phyloP scores from a whole-genome alignment of 192 early-diverging fungal species.

The Backusella macrospora region DNA sequence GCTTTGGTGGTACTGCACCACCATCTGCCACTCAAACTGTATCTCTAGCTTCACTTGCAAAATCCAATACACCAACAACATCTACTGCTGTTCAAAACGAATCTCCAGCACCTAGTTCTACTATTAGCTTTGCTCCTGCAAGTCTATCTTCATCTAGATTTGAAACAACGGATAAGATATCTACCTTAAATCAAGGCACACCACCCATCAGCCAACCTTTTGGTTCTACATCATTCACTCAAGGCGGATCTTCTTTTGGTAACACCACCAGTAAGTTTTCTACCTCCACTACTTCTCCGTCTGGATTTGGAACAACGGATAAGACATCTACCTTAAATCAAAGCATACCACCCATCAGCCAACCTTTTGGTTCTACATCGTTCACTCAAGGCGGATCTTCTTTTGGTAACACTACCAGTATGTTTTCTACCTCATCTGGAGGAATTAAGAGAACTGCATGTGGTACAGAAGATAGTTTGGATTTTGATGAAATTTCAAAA shows the following conservation, averaged over 20 bases:
- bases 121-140: too few species aligned
- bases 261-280: neutral
- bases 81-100: neutral
- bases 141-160: neutral
- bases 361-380: neutral
- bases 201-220: neutral
- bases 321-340: neutral
- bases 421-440: neutral
- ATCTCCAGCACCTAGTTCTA: too few species aligned
- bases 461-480: neutral
- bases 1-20: neutral
- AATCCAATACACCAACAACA: neutral
- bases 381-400: neutral
- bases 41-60: conserved; percentile 8
- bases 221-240: neutral
- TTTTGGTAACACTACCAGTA: neutral
- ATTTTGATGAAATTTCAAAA: neutral
- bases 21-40: conserved; percentile 1
- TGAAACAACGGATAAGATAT: neutral
- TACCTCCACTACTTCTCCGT: neutral
- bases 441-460: neutral
- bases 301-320: neutral
- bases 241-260: neutral
- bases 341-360: neutral
- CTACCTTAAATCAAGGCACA: too few species aligned